A percentile compares a stretch with the other conserved stretches of the same genome.
These are phyloP conservation scores for Parastagonospora avenae DNA, from an alignment of 2,329 filamentous ascomycete genomes.

Conservation along the genomic window DNA sequence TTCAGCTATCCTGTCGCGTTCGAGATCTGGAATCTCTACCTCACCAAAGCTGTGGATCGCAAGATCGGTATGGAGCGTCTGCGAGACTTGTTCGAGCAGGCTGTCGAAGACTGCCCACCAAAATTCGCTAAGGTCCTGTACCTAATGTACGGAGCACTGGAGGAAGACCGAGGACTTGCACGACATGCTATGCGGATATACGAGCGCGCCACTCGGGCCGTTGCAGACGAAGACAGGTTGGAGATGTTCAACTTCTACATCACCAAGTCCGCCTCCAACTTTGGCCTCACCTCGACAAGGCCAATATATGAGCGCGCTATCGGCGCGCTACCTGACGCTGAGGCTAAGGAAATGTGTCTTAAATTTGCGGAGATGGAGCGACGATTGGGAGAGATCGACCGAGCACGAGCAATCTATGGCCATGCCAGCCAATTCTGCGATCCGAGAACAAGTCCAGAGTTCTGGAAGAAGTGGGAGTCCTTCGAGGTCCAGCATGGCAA, in stretches of 20 bases:
- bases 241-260: slow-evolving; percentile 99
- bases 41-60: slow-evolving; percentile 95
- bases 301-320: slow-evolving; percentile 97
- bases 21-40: slow-evolving; percentile 97
- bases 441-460: slow-evolving; percentile 83
- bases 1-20: slow-evolving; percentile 98
- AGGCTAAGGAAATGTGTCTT: slow-evolving; percentile 97
- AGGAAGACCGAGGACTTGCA: slow-evolving; percentile 92
- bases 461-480: slow-evolving; percentile 96
- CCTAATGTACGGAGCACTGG: slow-evolving; percentile 96
- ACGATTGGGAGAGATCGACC: slow-evolving; percentile 88
- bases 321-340: slow-evolving; percentile 85
- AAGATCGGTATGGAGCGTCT: slow-evolving; percentile 94
- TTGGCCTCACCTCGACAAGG: slow-evolving; percentile 90
- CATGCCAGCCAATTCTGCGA: slow-evolving; percentile 98
- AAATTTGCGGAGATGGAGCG: slow-evolving; percentile 99
- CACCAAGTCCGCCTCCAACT: slow-evolving; percentile 97
- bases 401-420: slow-evolving; percentile 92
- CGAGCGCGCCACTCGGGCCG: slow-evolving; percentile 91
- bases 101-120: slow-evolving; percentile 89
- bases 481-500: slow-evolving; percentile 99
- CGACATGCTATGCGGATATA: slow-evolving; percentile 99
- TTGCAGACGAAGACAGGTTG: slow-evolving; percentile 89
- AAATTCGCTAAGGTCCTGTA: slow-evolving; percentile 97
- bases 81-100: slow-evolving; percentile 95